Conservation (phyloP, 148 eudicot genomes). For the Vaccinium darrowii region DNA sequence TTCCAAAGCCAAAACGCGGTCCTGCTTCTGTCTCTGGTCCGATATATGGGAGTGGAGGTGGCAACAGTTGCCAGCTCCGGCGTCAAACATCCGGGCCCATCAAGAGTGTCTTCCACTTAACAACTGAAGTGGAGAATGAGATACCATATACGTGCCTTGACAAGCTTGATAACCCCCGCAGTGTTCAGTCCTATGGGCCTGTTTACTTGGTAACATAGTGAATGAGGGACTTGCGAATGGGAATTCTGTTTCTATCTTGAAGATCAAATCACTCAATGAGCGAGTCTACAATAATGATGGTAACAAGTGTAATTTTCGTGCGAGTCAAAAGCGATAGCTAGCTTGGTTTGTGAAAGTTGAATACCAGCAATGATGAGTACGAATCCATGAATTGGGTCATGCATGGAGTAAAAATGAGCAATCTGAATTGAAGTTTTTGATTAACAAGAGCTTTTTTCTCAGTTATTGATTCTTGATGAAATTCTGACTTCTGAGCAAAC, state of each 20-base stretch:
- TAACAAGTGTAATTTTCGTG: neutral
- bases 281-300: neutral
- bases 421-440: neutral
- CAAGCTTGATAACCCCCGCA: conserved; percentile 21
- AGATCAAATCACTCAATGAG: neutral
- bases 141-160: conserved; percentile 34
- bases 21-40: conserved; percentile 32
- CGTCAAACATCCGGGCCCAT: conserved; percentile 36
- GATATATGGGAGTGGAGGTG: conserved; percentile 6
- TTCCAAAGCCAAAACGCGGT: conserved; percentile 18
- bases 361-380: neutral
- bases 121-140: conserved; percentile 24
- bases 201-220: conserved; percentile 46
- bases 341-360: conserved; percentile 2
- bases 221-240: neutral
- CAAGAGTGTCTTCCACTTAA: conserved; percentile 22
- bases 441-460: neutral
- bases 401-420: neutral
- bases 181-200: conserved; percentile 40
- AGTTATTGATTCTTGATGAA: neutral
- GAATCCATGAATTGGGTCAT: neutral
- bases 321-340: neutral
- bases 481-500: neutral
- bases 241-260: neutral
- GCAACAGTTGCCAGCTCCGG: conserved; percentile 13